Percentiles rank a stretch among this genome's conserved stretches.
Conservation (phyloP, 257 asterid genomes). For the Linaria vulgaris region DNA sequence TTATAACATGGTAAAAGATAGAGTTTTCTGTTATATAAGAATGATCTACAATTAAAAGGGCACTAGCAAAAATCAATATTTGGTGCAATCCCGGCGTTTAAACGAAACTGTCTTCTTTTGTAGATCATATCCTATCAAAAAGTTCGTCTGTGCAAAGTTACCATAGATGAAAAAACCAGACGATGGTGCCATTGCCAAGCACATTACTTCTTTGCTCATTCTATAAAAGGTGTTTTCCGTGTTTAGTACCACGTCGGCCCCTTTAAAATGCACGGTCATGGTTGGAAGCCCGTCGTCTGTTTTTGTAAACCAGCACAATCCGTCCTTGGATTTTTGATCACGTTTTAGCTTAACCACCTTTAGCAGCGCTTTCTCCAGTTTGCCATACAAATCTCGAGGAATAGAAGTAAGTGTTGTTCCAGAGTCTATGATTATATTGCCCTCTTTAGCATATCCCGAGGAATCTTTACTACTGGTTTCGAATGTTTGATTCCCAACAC, state of each 20-base stretch:
- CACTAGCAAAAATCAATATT: background rate
- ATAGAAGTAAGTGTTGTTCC: slow-evolving; percentile 39
- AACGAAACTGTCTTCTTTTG: slow-evolving; percentile 33
- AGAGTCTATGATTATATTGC: slow-evolving; percentile 47
- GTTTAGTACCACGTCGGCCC: slow-evolving; percentile 34
- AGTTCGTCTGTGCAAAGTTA: slow-evolving; percentile 37
- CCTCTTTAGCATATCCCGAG: background rate
- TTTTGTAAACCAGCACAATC: slow-evolving; percentile 22
- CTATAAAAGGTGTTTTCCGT: slow-evolving; percentile 26
- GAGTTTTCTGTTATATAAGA: no score
- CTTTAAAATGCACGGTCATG: slow-evolving; percentile 32
- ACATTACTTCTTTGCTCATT: background rate
- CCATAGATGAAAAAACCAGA: slow-evolving; percentile 48
- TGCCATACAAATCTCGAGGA: background rate
- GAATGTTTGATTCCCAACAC: slow-evolving; percentile 29
- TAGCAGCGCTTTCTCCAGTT: background rate
- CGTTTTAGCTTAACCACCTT: slow-evolving; percentile 9
- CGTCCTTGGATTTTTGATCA: slow-evolving; percentile 11
- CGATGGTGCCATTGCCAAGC: slow-evolving; percentile 22
- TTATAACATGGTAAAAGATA: no score
- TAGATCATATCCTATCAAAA: slow-evolving; percentile 50
- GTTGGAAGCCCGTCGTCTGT: background rate
- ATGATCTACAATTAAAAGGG: no score
- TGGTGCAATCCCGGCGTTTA: slow-evolving; percentile 34
- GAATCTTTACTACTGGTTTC: background rate